Base-by-base conservation (phyloP, 352 stramenopile species). In the Aphanomyces cochlioides region DNA sequence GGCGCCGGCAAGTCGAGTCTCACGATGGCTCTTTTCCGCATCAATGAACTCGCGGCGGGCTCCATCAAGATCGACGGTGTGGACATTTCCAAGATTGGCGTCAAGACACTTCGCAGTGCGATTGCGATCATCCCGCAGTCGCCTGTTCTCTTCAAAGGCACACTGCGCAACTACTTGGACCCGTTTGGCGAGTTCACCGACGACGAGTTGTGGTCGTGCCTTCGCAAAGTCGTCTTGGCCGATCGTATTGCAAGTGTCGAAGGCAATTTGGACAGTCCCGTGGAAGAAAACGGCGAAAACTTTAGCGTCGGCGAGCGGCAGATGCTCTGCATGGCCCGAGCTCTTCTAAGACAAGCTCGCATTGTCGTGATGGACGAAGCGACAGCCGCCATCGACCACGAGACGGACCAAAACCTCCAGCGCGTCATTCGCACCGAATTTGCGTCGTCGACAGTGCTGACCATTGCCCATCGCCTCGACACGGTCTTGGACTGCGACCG, bases 391-490 rank as follows among this genome's bases (percentile, higher is more conserved):
- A 72, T 97, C 7, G 91, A 98, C 69, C 86, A 95, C 72, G 83
- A 83, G n/a, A 97, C 81, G 12, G 85, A 92, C 60, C 72, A 74
- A 56, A 72, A 79, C 21, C 63, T 96, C n/a, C 86, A 93, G 80
- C 72, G 74, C 10, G 82, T 93, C 59, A 90, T 99, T 74, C 82
- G 83, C 40, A 73, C 78, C 37, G 84, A 85, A 67, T 99, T 99
- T 73, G 67, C 74, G 28, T 72, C 89, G 41, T 97, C 89, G 56
- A 99, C 98, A 1, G 79, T 98, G 19, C 68, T 99, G 28, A 98
- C 96, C 2, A 97, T 28, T 28, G 28, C 28, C 28, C 28, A 28
- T 28, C 28, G 28, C 28, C 28, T 28, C 28, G 28, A 28, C 28
- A 28, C 28, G 0, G 28, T 28, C 28, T 28, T 28, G 28, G 28